A percentile compares a stretch with the other conserved stretches of the same genome.
These are phyloP conservation scores for Fusarium mangiferae DNA, from an alignment of 2,329 filamentous ascomycete genomes.

Conservation along the genomic window DNA sequence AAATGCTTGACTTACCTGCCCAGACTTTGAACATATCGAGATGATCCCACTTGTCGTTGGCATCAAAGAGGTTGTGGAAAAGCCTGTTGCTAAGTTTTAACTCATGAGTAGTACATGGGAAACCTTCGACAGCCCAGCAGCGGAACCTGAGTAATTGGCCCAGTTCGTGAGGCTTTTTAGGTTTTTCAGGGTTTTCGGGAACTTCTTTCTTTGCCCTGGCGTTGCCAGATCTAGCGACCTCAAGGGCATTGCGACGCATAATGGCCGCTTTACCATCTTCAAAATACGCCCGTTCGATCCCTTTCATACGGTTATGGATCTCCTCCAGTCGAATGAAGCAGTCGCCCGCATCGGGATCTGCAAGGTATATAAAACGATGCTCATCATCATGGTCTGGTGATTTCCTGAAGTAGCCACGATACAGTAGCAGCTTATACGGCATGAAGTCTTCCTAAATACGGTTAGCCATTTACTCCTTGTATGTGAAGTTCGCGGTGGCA, in stretches of 20 bases:
- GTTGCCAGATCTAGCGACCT: too few relatives aligned
- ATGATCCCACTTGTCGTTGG: rapidly evolving
- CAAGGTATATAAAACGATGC: not conserved
- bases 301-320: not conserved
- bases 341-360: not conserved
- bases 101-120: too few relatives aligned
- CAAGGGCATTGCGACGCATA: too few relatives aligned
- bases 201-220: too few relatives aligned
- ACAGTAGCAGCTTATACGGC: not conserved
- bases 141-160: not conserved
- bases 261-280: too few relatives aligned
- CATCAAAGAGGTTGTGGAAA: too few relatives aligned
- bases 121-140: not conserved
- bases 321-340: not conserved
- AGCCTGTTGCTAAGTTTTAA: too few relatives aligned
- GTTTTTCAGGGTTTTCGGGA: too few relatives aligned
- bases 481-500: not conserved
- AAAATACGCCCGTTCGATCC: not conserved
- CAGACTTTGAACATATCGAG: rapidly evolving
- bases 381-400: rapidly evolving
- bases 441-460: rapidly evolving
- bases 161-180: too few relatives aligned
- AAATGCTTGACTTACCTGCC: not conserved
- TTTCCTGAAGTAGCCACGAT: not conserved
- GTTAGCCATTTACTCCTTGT: too few relatives aligned